A percentile compares a stretch with the other conserved stretches of the same genome.
Evolutionary conservation across 2,329 filamentous ascomycete genomes (phyloP).

Genomic region (Alternaria sp.): DNA sequence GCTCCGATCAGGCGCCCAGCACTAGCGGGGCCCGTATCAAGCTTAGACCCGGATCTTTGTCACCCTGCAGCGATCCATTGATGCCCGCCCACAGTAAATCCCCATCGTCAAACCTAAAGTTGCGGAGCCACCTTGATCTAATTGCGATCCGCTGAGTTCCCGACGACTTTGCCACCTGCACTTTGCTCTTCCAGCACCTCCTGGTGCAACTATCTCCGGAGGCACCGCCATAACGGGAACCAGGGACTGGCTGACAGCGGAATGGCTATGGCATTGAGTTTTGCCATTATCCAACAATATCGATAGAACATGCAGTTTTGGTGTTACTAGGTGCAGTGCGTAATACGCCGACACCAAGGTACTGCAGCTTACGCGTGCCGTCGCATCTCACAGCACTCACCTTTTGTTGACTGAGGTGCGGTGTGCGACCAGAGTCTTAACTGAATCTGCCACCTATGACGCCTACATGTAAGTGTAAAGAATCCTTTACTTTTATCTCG

Average conservation of each 20-base stretch:
- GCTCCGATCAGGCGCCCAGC: neutral
- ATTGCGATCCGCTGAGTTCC: neutral
- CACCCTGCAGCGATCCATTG: conserved; percentile 10
- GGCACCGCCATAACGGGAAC: neutral
- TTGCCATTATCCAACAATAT: neutral
- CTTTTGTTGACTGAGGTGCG: neutral
- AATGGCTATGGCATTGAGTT: neutral
- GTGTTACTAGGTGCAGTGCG: neutral
- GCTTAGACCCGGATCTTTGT: neutral
- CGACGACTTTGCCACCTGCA: neutral
- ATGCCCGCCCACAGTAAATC: neutral
- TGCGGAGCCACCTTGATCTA: neutral
- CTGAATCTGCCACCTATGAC: neutral
- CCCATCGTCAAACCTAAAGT: conserved; percentile 1
- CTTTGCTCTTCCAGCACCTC: neutral
- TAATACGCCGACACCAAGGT: neutral
- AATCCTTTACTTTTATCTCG: neutral
- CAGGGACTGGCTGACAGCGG: neutral
- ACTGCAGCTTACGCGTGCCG: conserved; percentile 2
- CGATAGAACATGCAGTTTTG: neutral
- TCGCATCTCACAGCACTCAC: neutral
- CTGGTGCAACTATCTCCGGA: neutral
- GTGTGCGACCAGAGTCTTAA: neutral
- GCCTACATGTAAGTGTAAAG: neutral
- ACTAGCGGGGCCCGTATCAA: neutral